Conservation (phyloP, 441 rosid genomes). For the Bruguiera hainesii region DNA sequence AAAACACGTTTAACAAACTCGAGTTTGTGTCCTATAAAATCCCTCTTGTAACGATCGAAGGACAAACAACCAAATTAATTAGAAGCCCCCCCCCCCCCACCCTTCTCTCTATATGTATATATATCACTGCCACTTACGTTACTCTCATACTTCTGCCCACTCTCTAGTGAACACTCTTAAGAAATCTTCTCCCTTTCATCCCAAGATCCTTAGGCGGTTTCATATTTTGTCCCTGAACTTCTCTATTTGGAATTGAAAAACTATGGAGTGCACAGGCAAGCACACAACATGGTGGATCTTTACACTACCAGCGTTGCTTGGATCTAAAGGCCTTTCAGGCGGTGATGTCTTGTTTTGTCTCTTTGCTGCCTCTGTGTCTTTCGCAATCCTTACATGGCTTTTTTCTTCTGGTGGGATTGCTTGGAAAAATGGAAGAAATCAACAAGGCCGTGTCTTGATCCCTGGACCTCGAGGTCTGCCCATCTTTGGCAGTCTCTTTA, state of each 20-base stretch:
- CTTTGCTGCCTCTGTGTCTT: constrained; percentile 23
- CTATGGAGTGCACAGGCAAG: constrained; percentile 26
- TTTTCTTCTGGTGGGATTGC: constrained; percentile 53
- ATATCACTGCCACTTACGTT: too few relatives aligned
- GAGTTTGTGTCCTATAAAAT: too few relatives aligned
- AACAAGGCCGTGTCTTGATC: constrained; percentile 29
- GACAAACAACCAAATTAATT: too few relatives aligned
- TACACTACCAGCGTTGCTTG: constrained; percentile 54
- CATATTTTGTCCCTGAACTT: neutral
- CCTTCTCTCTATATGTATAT: too few relatives aligned
- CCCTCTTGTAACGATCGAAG: too few relatives aligned
- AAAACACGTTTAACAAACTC: too few relatives aligned
- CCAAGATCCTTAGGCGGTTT: neutral
- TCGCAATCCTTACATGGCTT: constrained; percentile 50
- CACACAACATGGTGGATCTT: constrained; percentile 51
- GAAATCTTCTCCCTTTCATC: neutral
- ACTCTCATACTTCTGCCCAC: too few relatives aligned
- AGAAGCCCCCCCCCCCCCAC: too few relatives aligned
- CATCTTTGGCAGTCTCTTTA: constrained; percentile 42
- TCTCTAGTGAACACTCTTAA: neutral
- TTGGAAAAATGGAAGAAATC: constrained; percentile 59
- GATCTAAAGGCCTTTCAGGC: constrained; percentile 30
- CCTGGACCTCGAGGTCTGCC: constrained; percentile 47
- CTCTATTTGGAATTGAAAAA: neutral
- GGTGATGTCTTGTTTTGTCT: constrained; percentile 31